These are phyloP conservation scores for Protea cynaroides DNA, from an alignment of 164 flowering plant species.

Conservation along the genomic window DNA sequence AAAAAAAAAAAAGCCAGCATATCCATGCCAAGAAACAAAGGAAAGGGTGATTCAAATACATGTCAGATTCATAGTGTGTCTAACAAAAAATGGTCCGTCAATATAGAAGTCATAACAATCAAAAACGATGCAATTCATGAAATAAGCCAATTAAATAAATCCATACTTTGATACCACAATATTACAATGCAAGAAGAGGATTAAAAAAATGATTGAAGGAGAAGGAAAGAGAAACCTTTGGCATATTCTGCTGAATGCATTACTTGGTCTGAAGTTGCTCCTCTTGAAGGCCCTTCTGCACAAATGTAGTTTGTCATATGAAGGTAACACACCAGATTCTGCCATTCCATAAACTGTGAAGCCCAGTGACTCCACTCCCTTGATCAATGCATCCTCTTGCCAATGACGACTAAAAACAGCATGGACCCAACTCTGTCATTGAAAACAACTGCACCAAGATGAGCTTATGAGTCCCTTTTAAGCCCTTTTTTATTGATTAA, in stretches of 20 bases:
- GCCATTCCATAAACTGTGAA: conserved; percentile 29
- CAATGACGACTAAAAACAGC: neutral
- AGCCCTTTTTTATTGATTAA: neutral
- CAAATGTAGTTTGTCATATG: conserved; percentile 26
- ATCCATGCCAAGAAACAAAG: neutral
- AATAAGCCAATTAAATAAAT: neutral
- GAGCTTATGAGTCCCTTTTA: neutral
- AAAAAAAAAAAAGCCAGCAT: neutral
- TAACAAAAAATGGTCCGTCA: no score
- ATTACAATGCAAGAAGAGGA: no score
- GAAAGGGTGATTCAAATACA: neutral
- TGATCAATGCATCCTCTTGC: conserved; percentile 7
- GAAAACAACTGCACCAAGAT: conserved; percentile 3
- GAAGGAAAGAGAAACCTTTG: conserved; percentile 24
- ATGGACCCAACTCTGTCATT: neutral
- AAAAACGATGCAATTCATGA: no score
- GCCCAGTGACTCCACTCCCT: neutral
- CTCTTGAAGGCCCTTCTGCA: conserved; percentile 14
- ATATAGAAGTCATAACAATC: no score
- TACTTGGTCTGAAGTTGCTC: conserved; percentile 14
- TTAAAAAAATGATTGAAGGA: neutral
- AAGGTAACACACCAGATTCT: conserved; percentile 26
- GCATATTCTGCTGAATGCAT: conserved; percentile 11
- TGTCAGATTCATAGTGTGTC: neutral
- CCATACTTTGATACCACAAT: neutral